Evolutionary conservation across 2,329 filamentous ascomycete species (phyloP), one percentile per base, ranked within the genome.

Genomic region (Purpureocillium takamizusanense): DNA sequence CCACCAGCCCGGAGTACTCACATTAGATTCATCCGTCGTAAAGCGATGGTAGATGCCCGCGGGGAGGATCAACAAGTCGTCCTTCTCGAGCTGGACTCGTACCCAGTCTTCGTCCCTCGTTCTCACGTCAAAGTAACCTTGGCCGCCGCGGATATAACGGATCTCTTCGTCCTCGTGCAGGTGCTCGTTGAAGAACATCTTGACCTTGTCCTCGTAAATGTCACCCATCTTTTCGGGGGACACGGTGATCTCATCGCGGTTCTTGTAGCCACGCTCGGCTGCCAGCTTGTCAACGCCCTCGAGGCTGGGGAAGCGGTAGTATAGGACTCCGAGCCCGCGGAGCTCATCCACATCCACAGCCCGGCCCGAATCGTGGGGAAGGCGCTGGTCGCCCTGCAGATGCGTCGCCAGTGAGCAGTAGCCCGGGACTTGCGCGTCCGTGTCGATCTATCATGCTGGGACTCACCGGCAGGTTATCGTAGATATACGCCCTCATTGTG

Each of bases 91-190:
- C 53, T 72, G 67, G 44, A 98, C 88, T 42, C 92, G 72, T 42
- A 98, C 78, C 92, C 92, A 98, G 48, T 84, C 78, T 55, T 97
- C 90, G 15, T 75, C 76, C 60, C 83, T 70, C 54, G 78, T 82
- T 35, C 92, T 72, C 3, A 98, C 89, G 62, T 98, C 92, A 57
- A 98, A 98, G 61, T 84, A 98, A 1, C 92, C 92, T 39, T 77
- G 75, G 0, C 92, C 92, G 44, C 83, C 89, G 25, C 87, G 72
- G 49, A 98, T 89, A 55, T 95, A 98, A 35, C 92, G 74, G 49
- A 98, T 98, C 72, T 98, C 92, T 67, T 98, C 92, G 51, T 98
- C 92, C 67, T 98, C 92, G 59, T 98, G 92, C 52, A 98, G 62
- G 61, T 98, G 92, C 71, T 98, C 92, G 52, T 84, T 61, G 68